Base-by-base conservation (phyloP, 148 eudicot species). In the Heliosperma pusillum region DNA sequence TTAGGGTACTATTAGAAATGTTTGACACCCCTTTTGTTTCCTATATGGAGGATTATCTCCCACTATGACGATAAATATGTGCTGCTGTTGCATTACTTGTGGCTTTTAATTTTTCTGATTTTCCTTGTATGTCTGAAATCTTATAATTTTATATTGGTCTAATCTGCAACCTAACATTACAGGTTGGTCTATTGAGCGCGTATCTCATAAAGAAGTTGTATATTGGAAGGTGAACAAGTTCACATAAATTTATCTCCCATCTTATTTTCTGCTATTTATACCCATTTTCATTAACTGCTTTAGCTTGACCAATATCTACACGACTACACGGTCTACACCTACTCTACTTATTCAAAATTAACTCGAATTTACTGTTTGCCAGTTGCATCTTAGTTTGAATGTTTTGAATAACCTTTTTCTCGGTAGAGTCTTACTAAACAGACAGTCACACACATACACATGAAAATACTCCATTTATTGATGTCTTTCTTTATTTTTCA, bases 131-230 rank as follows among this genome's bases (percentile, higher is more conserved):
- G 22, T 62, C 19, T 1, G 5, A n/a, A 50, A 26, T 62, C 70
- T 61, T 10, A 20, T 17, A 0, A 25, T 24, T 69, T 59, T 20
- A 27, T 36, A 29, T 42, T 7, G 42, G 9, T 55, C 72, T 83
- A 77, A 83, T 69, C 74, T 69, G 73, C 55, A 45, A 40, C 77
- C 36, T 26, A 30, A 57, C 27, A 29, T 78, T 68, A 66, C 89
- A 93, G 98, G 89, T 84, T 76, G 98, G 98, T 42, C 85, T 93
- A 63, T 83, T 91, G 71, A 91, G 98, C 83, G 98, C 98, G 36
- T 93, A 69, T 74, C 75, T 82, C 42, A 93, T 93, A 78, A 93
- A 93, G 89, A 91, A 85, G 76, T 89, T 93, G 17, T 93, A 93
- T 80, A 86, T 93, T 74, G 97, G 92, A 86, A 88, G 98, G 98